Evolutionary conservation across 306 rosid genomes (phyloP), one percentile per base, ranked within the genome.

Genomic region (Cicer judaicum): DNA sequence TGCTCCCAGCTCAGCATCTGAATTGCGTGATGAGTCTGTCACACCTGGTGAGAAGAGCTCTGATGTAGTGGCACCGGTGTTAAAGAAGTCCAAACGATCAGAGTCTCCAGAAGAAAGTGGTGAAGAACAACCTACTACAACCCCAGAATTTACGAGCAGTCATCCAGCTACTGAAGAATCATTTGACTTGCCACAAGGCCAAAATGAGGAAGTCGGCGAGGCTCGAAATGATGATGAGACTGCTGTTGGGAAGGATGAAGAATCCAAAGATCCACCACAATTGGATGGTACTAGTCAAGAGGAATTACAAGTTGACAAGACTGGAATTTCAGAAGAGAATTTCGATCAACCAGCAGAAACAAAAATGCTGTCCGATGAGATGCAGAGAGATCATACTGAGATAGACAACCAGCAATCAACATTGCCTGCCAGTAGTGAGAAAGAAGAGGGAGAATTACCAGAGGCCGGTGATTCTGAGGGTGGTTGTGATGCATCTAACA

Each of bases 391-490:
- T 81, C 89, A 74, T 43, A 78, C 73, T 15, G 97, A 88, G 80
- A 62, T 86, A 29, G 96, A 92, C 55, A 84, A 84, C 76, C 90
- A 69, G 80, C 86, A 77, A 64, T 67, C 88, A 48, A 43, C 79
- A 39, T 39, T 80, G 61, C 93, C 86, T 48, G 48, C 24, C 19
- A 83, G 79, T 73, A 52, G 78, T 56, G 97, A 94, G 53, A 81
- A 86, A 86, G 99, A 94, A 79, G 99, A 94, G 85, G 99, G 99
- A 53, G 99, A 94, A 66, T 21, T 74, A 34, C 91, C 92, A 57
- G 98, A 91, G 39, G 75, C 80, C 52, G 78, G 77, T 36, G 97
- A 88, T 65, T 79, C 71, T 29, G 99, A 90, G 52, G 92, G 88
- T 47, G 78, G 80, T 34, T 86, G 78, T 77, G 90, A 84, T 65